These are phyloP conservation scores for Cephaloascus fragrans DNA, from an alignment of 805 yeast species.

Conservation along the genomic window DNA sequence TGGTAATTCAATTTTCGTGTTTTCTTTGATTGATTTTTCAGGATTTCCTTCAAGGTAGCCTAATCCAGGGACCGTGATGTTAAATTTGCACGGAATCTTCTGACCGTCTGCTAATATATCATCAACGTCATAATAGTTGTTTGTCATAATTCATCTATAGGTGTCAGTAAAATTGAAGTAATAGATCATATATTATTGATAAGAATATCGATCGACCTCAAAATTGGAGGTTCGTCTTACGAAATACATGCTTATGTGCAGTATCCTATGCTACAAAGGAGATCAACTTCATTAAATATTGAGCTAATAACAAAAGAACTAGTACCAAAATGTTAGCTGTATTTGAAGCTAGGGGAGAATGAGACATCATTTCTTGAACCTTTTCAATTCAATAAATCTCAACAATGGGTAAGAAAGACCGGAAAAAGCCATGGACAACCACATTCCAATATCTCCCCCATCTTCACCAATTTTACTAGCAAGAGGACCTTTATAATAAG, in stretches of 20 bases:
- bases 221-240: too few relatives aligned
- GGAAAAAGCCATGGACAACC: conserved; percentile 66
- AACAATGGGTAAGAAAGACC: conserved; percentile 52
- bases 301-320: too few relatives aligned
- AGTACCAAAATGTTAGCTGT: too few relatives aligned
- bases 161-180: too few relatives aligned
- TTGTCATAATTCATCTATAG: conserved; percentile 2
- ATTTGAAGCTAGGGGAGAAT: too few relatives aligned
- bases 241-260: too few relatives aligned
- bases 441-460: conserved; percentile 80
- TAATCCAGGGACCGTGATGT: conserved; percentile 72
- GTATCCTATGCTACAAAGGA: too few relatives aligned
- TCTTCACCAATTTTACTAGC: conserved; percentile 53
- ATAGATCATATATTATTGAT: too few relatives aligned
- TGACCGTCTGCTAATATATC: conserved; percentile 64
- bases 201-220: too few relatives aligned
- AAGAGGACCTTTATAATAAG: conserved; percentile 71
- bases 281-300: too few relatives aligned
- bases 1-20: conserved; percentile 69
- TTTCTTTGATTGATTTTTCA: conserved; percentile 46
- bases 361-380: conserved; percentile 18
- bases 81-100: conserved; percentile 73
- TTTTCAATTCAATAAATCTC: conserved; percentile 57
- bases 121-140: conserved; percentile 60
- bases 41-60: conserved; percentile 81